Percentiles rank a stretch among this genome's conserved stretches.
These are phyloP conservation scores for Allium sativum DNA, from an alignment of 106 monocot genomes.

Conservation along the genomic window DNA sequence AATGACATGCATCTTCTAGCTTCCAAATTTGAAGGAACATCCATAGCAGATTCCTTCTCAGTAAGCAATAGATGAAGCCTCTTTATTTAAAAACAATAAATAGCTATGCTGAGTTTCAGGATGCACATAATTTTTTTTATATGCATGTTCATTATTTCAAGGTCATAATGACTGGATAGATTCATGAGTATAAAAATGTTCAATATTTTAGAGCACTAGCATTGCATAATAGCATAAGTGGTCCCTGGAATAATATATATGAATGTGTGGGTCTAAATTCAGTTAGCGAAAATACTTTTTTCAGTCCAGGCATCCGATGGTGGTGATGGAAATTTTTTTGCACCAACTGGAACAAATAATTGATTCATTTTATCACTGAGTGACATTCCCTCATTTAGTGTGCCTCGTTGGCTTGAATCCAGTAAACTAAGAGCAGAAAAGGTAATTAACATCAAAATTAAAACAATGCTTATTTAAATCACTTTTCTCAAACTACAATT, in stretches of 20 bases:
- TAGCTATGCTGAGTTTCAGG: too few relatives aligned
- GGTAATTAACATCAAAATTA: too few relatives aligned
- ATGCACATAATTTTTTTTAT: too few relatives aligned
- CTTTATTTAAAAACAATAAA: slow-evolving; percentile 16
- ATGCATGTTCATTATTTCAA: too few relatives aligned
- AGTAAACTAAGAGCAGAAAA: slow-evolving; percentile 18
- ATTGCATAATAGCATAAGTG: background rate
- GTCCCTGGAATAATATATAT: background rate
- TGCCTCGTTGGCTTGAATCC: slow-evolving; percentile 43
- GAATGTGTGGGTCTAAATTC: background rate
- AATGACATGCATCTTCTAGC: slow-evolving; percentile 65
- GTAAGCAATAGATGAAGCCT: slow-evolving; percentile 58
- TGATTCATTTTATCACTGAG: slow-evolving; percentile 26
- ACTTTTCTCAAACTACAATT: too few relatives aligned
- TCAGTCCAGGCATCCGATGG: slow-evolving; percentile 80
- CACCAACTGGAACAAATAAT: slow-evolving; percentile 59
- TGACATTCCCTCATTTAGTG: slow-evolving; percentile 10
- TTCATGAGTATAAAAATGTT: too few relatives aligned
- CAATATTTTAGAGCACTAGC: background rate
- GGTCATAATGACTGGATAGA: too few relatives aligned
- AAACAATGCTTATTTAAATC: background rate
- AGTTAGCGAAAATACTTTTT: slow-evolving; percentile 17
- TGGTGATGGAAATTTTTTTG: slow-evolving; percentile 66
- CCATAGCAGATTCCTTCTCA: slow-evolving; percentile 83
- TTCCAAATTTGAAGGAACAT: slow-evolving; percentile 73